A percentile compares a stretch with the other conserved stretches of the same genome.
phyloP scores from a whole-genome alignment of 2,329 filamentous ascomycete species.

The Sclerotinia subarctica region DNA sequence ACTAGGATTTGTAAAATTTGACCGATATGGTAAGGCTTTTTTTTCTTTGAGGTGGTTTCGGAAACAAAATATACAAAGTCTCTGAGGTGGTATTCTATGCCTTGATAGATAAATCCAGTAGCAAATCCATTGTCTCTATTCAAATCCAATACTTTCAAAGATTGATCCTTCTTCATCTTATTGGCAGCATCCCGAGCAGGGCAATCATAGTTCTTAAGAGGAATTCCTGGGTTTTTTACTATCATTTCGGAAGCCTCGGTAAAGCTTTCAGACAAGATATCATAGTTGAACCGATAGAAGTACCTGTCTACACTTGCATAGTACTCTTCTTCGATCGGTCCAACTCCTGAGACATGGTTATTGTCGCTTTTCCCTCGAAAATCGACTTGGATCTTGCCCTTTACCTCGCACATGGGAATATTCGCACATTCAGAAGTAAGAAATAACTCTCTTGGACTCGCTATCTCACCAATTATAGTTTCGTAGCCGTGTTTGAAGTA shows the following conservation, averaged over 20 bases:
- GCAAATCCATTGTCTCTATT: background rate
- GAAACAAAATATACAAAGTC: constrained; percentile 25
- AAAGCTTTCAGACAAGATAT: constrained; percentile 7
- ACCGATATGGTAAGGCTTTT: constrained; percentile 22
- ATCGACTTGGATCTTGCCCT: constrained; percentile 25
- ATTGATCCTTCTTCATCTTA: background rate
- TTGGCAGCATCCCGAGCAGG: background rate
- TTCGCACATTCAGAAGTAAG: constrained; percentile 23
- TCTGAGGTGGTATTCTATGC: constrained; percentile 11
- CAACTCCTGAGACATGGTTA: background rate
- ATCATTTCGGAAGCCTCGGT: background rate
- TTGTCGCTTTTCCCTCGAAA: background rate
- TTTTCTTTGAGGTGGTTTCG: background rate
- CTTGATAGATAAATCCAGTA: background rate
- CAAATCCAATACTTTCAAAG: background rate
- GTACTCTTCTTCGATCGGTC: constrained; percentile 8
- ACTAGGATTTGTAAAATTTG: constrained; percentile 20
- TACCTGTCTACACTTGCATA: constrained; percentile 11
- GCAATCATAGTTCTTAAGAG: background rate
- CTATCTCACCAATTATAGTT: constrained; percentile 23
- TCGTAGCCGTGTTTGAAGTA: constrained; percentile 26
- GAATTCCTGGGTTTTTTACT: background rate
- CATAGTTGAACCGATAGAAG: constrained; percentile 23
- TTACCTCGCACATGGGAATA: constrained; percentile 14
- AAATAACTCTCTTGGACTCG: constrained; percentile 27